phyloP scores from a whole-genome alignment of 805 yeast genomes.

The Saturnispora galanensis region DNA sequence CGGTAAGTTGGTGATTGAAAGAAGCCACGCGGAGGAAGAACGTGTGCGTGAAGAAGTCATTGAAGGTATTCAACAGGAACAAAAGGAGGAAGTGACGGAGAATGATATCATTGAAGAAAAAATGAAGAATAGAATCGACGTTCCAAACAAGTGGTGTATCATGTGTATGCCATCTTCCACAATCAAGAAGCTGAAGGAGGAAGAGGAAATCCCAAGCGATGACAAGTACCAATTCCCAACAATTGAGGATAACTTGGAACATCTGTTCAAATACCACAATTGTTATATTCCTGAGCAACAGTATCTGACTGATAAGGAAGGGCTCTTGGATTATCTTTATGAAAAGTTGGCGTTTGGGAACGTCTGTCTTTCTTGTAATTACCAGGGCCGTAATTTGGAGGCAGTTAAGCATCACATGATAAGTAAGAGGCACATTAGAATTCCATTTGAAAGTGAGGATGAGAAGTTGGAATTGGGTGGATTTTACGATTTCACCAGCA shows the following conservation, averaged over 20 bases:
- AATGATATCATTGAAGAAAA: conserved; percentile 38
- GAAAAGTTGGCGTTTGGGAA: conserved; percentile 79
- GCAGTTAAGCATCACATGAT: conserved; percentile 85
- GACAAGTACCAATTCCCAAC: conserved; percentile 23
- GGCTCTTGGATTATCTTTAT: conserved; percentile 65
- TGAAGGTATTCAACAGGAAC: conserved; percentile 12
- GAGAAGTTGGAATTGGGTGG: conserved; percentile 68
- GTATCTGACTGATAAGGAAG: conserved; percentile 57
- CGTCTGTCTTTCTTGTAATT: conserved; percentile 72
- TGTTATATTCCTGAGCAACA: conserved; percentile 77
- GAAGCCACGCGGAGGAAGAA: conserved; percentile 15
- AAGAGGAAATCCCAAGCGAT: conserved; percentile 1
- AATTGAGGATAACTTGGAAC: conserved; percentile 42
- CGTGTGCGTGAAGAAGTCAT: conserved; percentile 13
- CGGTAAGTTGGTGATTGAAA: conserved; percentile 18
- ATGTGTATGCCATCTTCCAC: conserved; percentile 29
- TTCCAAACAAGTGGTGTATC: conserved; percentile 40
- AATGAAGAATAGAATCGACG: conserved; percentile 35
- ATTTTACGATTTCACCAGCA: conserved; percentile 74
- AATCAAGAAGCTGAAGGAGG: conserved; percentile 1
- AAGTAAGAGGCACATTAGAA: conserved; percentile 75
- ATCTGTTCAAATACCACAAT: conserved; percentile 77
- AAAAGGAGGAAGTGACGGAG: conserved; percentile 22
- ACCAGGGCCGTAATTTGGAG: conserved; percentile 74
- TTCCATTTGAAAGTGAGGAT: conserved; percentile 78